Percentiles rank a stretch among this genome's conserved stretches.
Evolutionary conservation across 495 filamentous ascomycete species (phyloP).

Genomic region (Melanomma pulvis-pyrius): DNA sequence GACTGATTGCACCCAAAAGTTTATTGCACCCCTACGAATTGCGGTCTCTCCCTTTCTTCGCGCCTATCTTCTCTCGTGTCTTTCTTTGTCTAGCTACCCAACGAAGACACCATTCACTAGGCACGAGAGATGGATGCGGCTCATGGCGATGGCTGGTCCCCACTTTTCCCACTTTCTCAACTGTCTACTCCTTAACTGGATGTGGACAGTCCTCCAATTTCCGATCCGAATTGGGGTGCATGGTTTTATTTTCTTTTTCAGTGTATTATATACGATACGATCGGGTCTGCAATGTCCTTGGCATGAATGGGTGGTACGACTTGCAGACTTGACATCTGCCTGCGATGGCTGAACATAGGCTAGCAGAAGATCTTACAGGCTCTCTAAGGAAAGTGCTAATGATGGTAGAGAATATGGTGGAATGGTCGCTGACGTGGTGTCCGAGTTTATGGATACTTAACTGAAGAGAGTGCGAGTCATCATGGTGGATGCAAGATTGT

Average conservation of each 20-base stretch:
- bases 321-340: slow-evolving; percentile 13
- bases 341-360: not conserved
- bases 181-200: slow-evolving; percentile 31
- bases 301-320: not conserved
- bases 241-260: slow-evolving; percentile 1
- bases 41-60: not conserved
- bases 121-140: slow-evolving; percentile 1
- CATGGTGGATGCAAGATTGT: not conserved
- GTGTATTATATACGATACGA: slow-evolving; percentile 13
- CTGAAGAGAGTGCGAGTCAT: not conserved
- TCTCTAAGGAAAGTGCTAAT: slow-evolving; percentile 1
- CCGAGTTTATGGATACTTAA: not conserved
- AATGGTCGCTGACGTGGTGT: not conserved
- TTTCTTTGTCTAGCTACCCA: not conserved
- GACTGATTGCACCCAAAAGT: slow-evolving; percentile 38
- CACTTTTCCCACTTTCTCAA: slow-evolving; percentile 6
- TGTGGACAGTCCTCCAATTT: not conserved
- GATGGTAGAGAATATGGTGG: not conserved
- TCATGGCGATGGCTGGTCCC: slow-evolving; percentile 30
- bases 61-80: not conserved
- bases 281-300: slow-evolving; percentile 11
- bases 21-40: slow-evolving; percentile 11
- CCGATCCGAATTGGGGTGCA: too few species aligned
- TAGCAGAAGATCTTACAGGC: not conserved
- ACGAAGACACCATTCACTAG: not conserved